Conservation (phyloP, 768 basidiomycete genomes). For the Suillus americanus region DNA sequence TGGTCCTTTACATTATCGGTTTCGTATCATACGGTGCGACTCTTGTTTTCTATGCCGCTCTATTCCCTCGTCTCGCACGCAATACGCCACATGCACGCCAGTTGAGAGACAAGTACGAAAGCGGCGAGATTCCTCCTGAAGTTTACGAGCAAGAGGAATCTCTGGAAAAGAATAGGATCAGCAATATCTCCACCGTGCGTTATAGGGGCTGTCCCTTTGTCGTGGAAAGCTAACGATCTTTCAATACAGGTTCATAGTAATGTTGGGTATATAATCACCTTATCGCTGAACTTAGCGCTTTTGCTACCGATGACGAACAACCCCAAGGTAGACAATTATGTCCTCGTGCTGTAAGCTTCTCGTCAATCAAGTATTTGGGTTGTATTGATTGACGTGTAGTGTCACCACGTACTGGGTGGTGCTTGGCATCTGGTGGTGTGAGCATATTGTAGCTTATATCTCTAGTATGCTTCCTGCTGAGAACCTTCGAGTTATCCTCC, state of each 20-base stretch:
- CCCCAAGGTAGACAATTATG: slow-evolving; percentile 72
- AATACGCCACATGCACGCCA: slow-evolving; percentile 66
- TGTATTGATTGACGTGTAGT: slow-evolving; percentile 31
- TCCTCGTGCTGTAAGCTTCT: slow-evolving; percentile 60
- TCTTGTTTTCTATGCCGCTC: slow-evolving; percentile 75
- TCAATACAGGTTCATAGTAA: slow-evolving; percentile 65
- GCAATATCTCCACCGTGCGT: slow-evolving; percentile 78
- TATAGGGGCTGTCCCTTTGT: not conserved
- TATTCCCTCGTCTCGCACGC: slow-evolving; percentile 78
- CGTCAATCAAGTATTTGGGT: not conserved
- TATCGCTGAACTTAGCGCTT: slow-evolving; percentile 67
- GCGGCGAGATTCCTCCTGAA: slow-evolving; percentile 56
- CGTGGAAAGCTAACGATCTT: not conserved
- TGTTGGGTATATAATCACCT: slow-evolving; percentile 66
- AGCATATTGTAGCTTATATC: slow-evolving; percentile 20
- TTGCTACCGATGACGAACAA: slow-evolving; percentile 58
- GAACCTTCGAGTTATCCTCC: slow-evolving; percentile 63
- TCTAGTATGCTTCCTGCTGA: not conserved
- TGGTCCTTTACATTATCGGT: slow-evolving; percentile 78
- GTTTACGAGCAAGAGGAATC: slow-evolving; percentile 76
- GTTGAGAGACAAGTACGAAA: slow-evolving; percentile 55
- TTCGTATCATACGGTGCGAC: slow-evolving; percentile 82
- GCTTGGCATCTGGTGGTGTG: slow-evolving; percentile 88
- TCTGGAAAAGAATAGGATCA: slow-evolving; percentile 81
- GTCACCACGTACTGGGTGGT: slow-evolving; percentile 78